These are phyloP conservation scores for Phytopythium mirpurense DNA, from an alignment of 352 stramenopile species.

Conservation along the genomic window DNA sequence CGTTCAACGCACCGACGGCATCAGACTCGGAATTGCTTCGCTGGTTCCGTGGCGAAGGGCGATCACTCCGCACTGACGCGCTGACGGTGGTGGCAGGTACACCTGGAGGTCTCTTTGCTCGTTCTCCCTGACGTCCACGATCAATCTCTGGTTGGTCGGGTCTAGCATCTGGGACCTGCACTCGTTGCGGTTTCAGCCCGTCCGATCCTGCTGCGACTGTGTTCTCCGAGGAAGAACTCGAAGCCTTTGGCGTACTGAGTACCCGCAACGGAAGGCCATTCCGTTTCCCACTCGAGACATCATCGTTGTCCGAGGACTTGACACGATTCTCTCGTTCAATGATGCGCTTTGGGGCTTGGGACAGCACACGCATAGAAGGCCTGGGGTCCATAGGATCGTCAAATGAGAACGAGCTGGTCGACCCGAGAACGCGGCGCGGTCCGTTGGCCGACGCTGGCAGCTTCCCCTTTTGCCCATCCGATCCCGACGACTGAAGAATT, in stretches of 20 bases:
- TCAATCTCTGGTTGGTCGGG: not conserved
- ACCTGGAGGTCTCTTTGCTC: not conserved
- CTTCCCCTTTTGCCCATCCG: not conserved
- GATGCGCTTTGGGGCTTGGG: slow-evolving; percentile 34
- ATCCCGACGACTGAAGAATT: slow-evolving; percentile 11
- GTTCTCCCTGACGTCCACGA: not conserved
- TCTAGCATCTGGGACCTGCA: slow-evolving; percentile 1
- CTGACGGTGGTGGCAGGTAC: not conserved
- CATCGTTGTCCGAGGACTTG: slow-evolving; percentile 20
- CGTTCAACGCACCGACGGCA: not conserved
- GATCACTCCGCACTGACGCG: not conserved
- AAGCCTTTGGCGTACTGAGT: slow-evolving; percentile 22
- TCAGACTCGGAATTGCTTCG: not conserved
- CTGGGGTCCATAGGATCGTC: slow-evolving; percentile 4
- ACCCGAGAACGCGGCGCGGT: slow-evolving; percentile 21
- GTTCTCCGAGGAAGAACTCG: slow-evolving; percentile 20
- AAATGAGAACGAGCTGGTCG: slow-evolving; percentile 4
- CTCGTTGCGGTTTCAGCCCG: not conserved
- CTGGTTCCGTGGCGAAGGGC: not conserved
- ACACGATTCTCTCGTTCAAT: slow-evolving; percentile 26
- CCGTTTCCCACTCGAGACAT: slow-evolving; percentile 5
- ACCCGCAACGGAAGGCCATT: slow-evolving; percentile 29
- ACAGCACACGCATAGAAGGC: slow-evolving; percentile 25
- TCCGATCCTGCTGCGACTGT: slow-evolving; percentile 25
- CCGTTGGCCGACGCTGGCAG: slow-evolving; percentile 8